Evolutionary conservation across 768 basidiomycete species (phyloP).

Genomic region (Lactarius sp.): DNA sequence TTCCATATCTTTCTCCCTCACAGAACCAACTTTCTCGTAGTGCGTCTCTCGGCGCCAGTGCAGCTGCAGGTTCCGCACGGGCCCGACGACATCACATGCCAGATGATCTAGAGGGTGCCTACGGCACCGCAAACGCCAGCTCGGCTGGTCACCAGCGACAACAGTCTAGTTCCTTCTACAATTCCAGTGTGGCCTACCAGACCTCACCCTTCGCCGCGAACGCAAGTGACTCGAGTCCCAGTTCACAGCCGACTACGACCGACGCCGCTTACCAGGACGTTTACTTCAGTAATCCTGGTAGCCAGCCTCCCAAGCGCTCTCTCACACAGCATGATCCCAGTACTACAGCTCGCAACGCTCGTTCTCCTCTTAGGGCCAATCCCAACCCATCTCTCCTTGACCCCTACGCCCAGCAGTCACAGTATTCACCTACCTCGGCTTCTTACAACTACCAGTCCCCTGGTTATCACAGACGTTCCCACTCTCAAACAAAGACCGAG

Average conservation of each 20-base stretch:
- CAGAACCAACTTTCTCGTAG: slow-evolving; percentile 60
- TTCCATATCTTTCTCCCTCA: slow-evolving; percentile 48
- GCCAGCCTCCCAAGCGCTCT: slow-evolving; percentile 50
- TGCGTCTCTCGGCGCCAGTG: slow-evolving; percentile 50
- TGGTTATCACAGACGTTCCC: slow-evolving; percentile 41
- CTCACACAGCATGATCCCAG: slow-evolving; percentile 51
- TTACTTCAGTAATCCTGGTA: slow-evolving; percentile 51
- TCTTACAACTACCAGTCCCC: slow-evolving; percentile 43
- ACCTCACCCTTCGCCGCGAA: slow-evolving; percentile 39
- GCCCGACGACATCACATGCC: slow-evolving; percentile 61
- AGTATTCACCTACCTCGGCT: slow-evolving; percentile 58
- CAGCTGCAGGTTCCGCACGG: slow-evolving; percentile 40
- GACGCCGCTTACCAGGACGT: slow-evolving; percentile 46
- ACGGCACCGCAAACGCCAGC: slow-evolving; percentile 35
- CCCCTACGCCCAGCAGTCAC: slow-evolving; percentile 65
- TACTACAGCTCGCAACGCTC: slow-evolving; percentile 43
- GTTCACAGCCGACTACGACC: slow-evolving; percentile 40
- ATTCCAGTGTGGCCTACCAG: slow-evolving; percentile 54
- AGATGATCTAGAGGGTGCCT: slow-evolving; percentile 60
- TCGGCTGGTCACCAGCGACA: slow-evolving; percentile 38
- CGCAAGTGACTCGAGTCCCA: slow-evolving; percentile 25
- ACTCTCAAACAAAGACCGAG: slow-evolving; percentile 47
- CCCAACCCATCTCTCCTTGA: slow-evolving; percentile 49
- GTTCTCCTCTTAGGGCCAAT: slow-evolving; percentile 60
- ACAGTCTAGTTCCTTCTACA: slow-evolving; percentile 47